phyloP scores from a whole-genome alignment of 257 asterid genomes.

The Nicotiana noctiflora region DNA sequence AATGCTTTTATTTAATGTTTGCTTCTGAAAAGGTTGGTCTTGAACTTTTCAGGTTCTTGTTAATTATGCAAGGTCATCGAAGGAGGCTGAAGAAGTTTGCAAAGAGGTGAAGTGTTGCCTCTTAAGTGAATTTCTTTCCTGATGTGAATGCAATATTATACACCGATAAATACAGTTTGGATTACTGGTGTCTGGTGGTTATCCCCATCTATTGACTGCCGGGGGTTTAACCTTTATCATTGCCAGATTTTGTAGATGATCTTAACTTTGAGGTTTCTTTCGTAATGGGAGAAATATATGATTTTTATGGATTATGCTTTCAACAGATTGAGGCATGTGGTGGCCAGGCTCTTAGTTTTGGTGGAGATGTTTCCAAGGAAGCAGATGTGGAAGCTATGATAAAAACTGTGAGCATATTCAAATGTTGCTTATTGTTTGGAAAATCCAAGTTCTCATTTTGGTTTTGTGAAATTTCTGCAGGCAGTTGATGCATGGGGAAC shows the following conservation, averaged over 20 bases:
- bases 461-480: conserved; percentile 40
- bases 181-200: neutral
- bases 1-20: neutral
- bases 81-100: conserved; percentile 92
- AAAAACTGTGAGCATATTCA: conserved; percentile 54
- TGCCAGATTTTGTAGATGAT: neutral
- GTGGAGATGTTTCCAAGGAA: conserved; percentile 97
- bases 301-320: neutral
- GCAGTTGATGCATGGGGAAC: conserved; percentile 96
- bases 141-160: neutral
- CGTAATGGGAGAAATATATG: neutral
- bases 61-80: conserved; percentile 96
- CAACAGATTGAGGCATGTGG: conserved; percentile 79
- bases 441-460: conserved; percentile 17
- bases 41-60: conserved; percentile 65
- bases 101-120: conserved; percentile 22
- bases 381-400: conserved; percentile 86
- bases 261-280: neutral
- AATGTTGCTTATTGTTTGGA: neutral
- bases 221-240: neutral
- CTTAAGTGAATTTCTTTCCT: neutral
- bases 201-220: neutral
- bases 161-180: neutral
- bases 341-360: conserved; percentile 80
- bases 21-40: conserved; percentile 10